Percentiles rank a stretch among this genome's conserved stretches.
phyloP scores from a whole-genome alignment of 768 basidiomycete genomes.

The Tubosaeta sp. region DNA sequence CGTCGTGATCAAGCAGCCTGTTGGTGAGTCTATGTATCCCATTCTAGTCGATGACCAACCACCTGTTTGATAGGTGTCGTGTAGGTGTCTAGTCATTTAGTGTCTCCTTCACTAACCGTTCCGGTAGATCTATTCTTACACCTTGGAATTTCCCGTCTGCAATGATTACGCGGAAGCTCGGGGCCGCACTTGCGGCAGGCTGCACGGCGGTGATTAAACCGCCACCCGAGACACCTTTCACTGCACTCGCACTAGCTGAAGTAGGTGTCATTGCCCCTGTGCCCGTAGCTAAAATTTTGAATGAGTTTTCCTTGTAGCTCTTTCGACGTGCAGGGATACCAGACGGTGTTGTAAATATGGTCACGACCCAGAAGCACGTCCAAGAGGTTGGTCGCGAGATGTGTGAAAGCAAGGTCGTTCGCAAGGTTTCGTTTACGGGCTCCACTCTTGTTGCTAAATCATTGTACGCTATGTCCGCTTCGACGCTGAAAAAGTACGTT shows the following conservation, averaged over 20 bases:
- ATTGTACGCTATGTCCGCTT: slow-evolving; percentile 66
- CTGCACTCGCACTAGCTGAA: slow-evolving; percentile 87
- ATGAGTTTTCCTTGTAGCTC: slow-evolving; percentile 43
- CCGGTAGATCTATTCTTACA: slow-evolving; percentile 65
- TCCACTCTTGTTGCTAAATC: slow-evolving; percentile 78
- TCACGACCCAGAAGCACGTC: slow-evolving; percentile 84
- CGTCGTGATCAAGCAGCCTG: slow-evolving; percentile 89
- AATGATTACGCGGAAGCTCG: slow-evolving; percentile 91
- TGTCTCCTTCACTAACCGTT: slow-evolving; percentile 1
- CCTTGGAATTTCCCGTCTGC: slow-evolving; percentile 96
- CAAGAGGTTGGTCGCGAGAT: slow-evolving; percentile 89
- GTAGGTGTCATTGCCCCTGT: slow-evolving; percentile 33
- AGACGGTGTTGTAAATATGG: slow-evolving; percentile 90
- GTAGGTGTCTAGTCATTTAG: slow-evolving; percentile 26
- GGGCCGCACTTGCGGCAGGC: slow-evolving; percentile 89
- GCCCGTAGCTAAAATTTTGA: neutral
- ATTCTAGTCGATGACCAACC: slow-evolving; percentile 28
- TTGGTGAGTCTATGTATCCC: slow-evolving; percentile 52
- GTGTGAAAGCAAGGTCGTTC: slow-evolving; percentile 82
- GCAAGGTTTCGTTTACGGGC: slow-evolving; percentile 91
- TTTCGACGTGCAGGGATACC: slow-evolving; percentile 88
- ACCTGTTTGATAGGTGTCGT: slow-evolving; percentile 38
- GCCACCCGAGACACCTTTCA: slow-evolving; percentile 92
- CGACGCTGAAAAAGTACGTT: slow-evolving; percentile 75
- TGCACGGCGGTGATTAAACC: slow-evolving; percentile 96